Base-by-base conservation (phyloP, 2,329 filamentous ascomycete species). In the Penicillium sumatraense region DNA sequence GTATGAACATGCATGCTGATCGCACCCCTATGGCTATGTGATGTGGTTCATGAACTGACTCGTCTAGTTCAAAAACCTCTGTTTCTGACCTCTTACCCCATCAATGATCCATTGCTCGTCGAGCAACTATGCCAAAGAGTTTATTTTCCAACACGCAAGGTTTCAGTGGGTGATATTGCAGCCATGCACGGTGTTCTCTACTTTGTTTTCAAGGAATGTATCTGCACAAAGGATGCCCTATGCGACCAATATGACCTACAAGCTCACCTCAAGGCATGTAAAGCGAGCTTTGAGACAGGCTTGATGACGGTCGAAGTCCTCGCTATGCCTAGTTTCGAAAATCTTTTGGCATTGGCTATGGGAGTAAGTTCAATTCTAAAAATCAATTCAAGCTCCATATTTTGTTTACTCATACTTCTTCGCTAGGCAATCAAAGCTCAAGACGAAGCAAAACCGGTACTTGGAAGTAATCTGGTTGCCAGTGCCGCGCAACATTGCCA, bases 231-330 rank as follows among this genome's bases (percentile, higher is more conserved):
- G 20, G 50, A 60, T 31, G 27, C 38, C 0, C 40, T 63, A 10
- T 58, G 50, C 10, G 45, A 62, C 13, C 41, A 40, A 16, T 59
- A 57, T 44, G 59, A 66, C 36, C 47, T 65, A 7, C 40, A 53
- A 16, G 6, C 36, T 2, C 46, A 63, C 44, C 10, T 54, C 2
- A 36, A 41, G 1, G 36, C 35, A 11, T 62, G 58, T 38, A 57
- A 58, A 24, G 21, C 56, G 26, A 60, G 54, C 41, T 63, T 65
- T 24, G 56, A 55, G 18, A 48, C 53, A 10, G 57, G 41, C 5
- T 47, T 68, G 7, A 63, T 68, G 42, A 63, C 53, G 23, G 66
- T 62, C 45, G 65, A 69, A 13, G 54, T 69, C 8, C 45, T 66
- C 5, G 53, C 53, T n/a, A 52, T 63, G n/a, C 63, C 67, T 10